Conservation (phyloP, 1,139 yeast genomes). For the Kodamaea fungicola region DNA sequence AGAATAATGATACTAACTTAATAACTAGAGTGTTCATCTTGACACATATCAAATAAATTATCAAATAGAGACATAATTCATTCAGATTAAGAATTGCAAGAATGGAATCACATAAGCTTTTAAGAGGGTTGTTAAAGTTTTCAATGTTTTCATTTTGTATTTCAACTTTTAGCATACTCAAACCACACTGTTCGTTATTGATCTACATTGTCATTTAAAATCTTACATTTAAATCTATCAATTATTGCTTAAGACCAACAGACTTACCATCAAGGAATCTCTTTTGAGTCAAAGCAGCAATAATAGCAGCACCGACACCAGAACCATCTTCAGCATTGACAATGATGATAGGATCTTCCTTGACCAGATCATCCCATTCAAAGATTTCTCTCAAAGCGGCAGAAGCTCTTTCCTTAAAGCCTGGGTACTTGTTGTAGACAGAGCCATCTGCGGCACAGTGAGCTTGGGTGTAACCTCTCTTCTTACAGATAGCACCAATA, state of each 20-base stretch:
- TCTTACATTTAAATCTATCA: neutral
- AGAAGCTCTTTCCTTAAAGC: constrained; percentile 86
- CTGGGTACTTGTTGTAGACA: constrained; percentile 89
- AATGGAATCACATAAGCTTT: too few relatives aligned
- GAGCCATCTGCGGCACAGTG: constrained; percentile 98
- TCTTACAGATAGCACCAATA: constrained; percentile 89
- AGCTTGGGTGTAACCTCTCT: constrained; percentile 73
- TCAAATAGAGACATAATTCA: too few relatives aligned
- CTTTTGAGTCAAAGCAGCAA: constrained; percentile 87
- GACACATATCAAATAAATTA: too few relatives aligned
- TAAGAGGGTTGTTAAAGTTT: neutral
- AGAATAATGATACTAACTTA: too few relatives aligned
- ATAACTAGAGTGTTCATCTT: too few relatives aligned
- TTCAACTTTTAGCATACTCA: too few relatives aligned
- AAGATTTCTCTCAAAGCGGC: constrained; percentile 85
- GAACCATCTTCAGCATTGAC: constrained; percentile 97
- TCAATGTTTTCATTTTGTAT: neutral
- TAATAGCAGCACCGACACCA: constrained; percentile 97
- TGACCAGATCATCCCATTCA: constrained; percentile 57
- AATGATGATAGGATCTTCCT: constrained; percentile 73
- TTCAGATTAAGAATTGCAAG: too few relatives aligned
- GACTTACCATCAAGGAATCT: constrained; percentile 70
- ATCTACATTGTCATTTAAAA: too few relatives aligned
- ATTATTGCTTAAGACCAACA: constrained; percentile 54
- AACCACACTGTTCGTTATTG: too few relatives aligned